phyloP scores from a whole-genome alignment of 768 basidiomycete species.

The Tephrocybe sp. region DNA sequence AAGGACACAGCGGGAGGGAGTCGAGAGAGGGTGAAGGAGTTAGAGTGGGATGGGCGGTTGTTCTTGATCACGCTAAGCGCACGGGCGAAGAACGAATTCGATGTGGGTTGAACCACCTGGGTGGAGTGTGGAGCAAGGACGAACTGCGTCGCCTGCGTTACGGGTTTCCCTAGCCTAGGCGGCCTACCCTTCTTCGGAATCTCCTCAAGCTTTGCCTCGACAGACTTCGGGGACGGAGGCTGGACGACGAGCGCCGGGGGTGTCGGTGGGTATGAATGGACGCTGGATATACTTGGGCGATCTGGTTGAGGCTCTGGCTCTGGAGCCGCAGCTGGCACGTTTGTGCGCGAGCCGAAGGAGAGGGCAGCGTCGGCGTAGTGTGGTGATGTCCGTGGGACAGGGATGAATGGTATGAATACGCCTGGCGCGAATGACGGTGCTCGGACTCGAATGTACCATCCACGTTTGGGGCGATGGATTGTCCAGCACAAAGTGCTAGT shows the following conservation, averaged over 20 bases:
- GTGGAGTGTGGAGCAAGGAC: constrained; percentile 48
- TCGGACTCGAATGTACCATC: constrained; percentile 83
- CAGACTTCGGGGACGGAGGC: constrained; percentile 33
- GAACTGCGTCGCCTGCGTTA: constrained; percentile 50
- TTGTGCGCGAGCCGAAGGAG: constrained; percentile 53
- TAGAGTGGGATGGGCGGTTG: constrained; percentile 54
- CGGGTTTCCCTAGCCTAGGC: constrained; percentile 24
- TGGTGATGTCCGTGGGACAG: constrained; percentile 45
- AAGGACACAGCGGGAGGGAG: constrained; percentile 27
- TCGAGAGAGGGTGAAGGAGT: constrained; percentile 58
- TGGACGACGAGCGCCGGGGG: constrained; percentile 33
- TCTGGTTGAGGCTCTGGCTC: constrained; percentile 20
- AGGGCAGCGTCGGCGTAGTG: constrained; percentile 53
- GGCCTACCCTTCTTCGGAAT: constrained; percentile 19
- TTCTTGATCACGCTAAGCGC: constrained; percentile 49
- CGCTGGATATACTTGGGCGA: constrained; percentile 34
- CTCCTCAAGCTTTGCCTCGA: constrained; percentile 28
- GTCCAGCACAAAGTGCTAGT: constrained; percentile 69
- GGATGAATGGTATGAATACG: constrained; percentile 53
- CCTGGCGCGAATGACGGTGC: constrained; percentile 69
- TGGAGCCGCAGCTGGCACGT: constrained; percentile 19
- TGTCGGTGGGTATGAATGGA: constrained; percentile 63
- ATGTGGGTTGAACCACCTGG: constrained; percentile 32
- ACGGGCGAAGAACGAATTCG: constrained; percentile 48
- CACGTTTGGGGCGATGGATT: constrained; percentile 75